Evolutionary conservation across 495 filamentous ascomycete species (phyloP), one percentile per base, ranked within the genome.

Genomic region (Daldinia bambusicola): DNA sequence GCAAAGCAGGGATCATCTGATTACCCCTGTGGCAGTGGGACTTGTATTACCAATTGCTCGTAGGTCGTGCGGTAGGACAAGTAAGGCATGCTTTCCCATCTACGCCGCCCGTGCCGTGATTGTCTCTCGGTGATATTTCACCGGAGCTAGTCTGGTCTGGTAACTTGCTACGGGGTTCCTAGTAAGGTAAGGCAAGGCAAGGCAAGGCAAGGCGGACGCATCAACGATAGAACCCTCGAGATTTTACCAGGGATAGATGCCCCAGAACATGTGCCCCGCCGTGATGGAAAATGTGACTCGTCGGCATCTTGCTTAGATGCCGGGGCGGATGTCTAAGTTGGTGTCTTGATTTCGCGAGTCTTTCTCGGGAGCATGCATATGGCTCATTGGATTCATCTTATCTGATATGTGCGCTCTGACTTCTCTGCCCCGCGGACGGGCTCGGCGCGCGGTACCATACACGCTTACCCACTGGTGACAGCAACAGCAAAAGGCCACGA

Each of bases 51-150:
- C 69, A 52, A 53, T 60, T 36, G 14, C 55, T 16, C 14, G 16
- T 37, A 16, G 18, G 18, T 26, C 40, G 16, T 53, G 52, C 6
- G 20, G 40, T 67, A 38, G 38, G 48, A 72, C 55, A 68, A 55
- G 55, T 66, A 59, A 61, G 69, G 64, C 64, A 55, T 14, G 48
- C 34, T 40, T 53, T 41, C 38, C 38, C 51, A 32, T 61, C 36
- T 61, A 43, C 38, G 32, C 38, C 31, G 59, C 55, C 56, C 51
- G 14, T 55, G 34, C 51, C 43, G 66, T 56, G 48, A 30, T 56
- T 60, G 60, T 64, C 64, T 72, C 69, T 72, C 69, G 59, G 64
- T 61, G 69, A 67, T 72, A 64, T 63, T 43, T 34, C 16, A 9
- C 13, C 43, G 43, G 43, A 10, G 22, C 26, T 26, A 26, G 20